These are phyloP conservation scores for Pulveroboletus sp. DNA, from an alignment of 768 basidiomycete species.

Conservation along the genomic window DNA sequence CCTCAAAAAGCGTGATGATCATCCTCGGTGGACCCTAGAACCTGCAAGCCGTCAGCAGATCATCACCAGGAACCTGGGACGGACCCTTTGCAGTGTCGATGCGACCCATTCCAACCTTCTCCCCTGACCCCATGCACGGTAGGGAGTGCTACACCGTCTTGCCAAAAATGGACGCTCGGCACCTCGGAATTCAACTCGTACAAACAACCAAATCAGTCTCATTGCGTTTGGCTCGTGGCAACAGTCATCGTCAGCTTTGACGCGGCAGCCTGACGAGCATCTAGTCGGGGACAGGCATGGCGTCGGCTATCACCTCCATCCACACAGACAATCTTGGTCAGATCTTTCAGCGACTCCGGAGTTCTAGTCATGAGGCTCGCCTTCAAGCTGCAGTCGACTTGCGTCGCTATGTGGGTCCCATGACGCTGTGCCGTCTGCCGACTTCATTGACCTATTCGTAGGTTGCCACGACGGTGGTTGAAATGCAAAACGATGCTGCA, in stretches of 20 bases:
- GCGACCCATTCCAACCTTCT: no score
- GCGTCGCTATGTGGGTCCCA: slow-evolving; percentile 62
- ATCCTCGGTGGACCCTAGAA: no score
- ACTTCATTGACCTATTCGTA: slow-evolving; percentile 27
- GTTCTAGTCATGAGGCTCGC: slow-evolving; percentile 59
- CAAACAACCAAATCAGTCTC: slow-evolving; percentile 25
- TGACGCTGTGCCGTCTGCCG: slow-evolving; percentile 7
- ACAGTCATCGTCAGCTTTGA: slow-evolving; percentile 9
- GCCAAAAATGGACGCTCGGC: slow-evolving; percentile 7
- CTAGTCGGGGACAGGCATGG: slow-evolving; percentile 42
- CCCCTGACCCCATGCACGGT: no score
- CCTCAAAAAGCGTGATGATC: background rate
- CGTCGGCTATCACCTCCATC: slow-evolving; percentile 51
- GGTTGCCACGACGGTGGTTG: slow-evolving; percentile 70
- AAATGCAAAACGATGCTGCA: slow-evolving; percentile 78
- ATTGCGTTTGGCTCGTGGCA: background rate
- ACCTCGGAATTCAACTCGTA: slow-evolving; percentile 25
- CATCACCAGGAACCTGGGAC: no score
- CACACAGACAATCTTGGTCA: slow-evolving; percentile 59
- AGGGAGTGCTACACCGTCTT: no score
- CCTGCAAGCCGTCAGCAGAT: no score
- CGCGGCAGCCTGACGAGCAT: background rate
- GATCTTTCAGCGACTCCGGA: slow-evolving; percentile 65
- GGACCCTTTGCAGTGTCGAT: no score
- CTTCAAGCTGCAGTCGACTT: slow-evolving; percentile 66